Evolutionary conservation across 2,329 filamentous ascomycete genomes (phyloP).

Genomic region (Hortaea sp.): DNA sequence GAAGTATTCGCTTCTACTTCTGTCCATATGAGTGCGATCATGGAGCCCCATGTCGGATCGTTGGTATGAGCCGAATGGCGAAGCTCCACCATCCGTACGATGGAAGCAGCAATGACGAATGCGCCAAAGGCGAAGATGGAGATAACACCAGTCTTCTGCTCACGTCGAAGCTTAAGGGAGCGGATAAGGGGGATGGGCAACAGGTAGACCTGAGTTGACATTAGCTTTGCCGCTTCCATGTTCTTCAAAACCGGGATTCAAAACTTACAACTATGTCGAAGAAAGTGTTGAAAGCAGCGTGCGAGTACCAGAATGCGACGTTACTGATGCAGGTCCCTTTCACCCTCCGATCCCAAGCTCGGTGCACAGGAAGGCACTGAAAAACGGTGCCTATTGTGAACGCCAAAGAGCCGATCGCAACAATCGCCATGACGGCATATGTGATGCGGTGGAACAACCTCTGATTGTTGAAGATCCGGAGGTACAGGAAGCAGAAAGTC

Average conservation of each 20-base stretch:
- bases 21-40: conserved; percentile 16
- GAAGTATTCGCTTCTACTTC: conserved; percentile 18
- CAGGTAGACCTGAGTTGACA: conserved; percentile 12
- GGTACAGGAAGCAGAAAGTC: conserved; percentile 17
- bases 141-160: conserved; percentile 14
- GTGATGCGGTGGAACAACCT: conserved; percentile 8
- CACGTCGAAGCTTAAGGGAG: conserved; percentile 13
- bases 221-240: background rate
- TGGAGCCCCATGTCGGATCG: conserved; percentile 18
- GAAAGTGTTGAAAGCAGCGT: conserved; percentile 18
- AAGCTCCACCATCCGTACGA: conserved; percentile 17
- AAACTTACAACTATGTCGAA: conserved; percentile 18
- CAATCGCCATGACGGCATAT: conserved; percentile 4
- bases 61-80: conserved; percentile 7
- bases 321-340: conserved; percentile 12
- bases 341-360: conserved; percentile 12
- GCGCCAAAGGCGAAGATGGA: conserved; percentile 16
- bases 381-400: conserved; percentile 17
- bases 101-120: conserved; percentile 18
- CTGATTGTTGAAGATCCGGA: conserved; percentile 12
- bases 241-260: background rate
- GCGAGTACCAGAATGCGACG: conserved; percentile 17
- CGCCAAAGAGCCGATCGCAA: conserved; percentile 11
- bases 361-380: conserved; percentile 15
- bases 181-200: conserved; percentile 20